Evolutionary conservation across 2,329 filamentous ascomycete species (phyloP).

Genomic region (Penicillium sp.): DNA sequence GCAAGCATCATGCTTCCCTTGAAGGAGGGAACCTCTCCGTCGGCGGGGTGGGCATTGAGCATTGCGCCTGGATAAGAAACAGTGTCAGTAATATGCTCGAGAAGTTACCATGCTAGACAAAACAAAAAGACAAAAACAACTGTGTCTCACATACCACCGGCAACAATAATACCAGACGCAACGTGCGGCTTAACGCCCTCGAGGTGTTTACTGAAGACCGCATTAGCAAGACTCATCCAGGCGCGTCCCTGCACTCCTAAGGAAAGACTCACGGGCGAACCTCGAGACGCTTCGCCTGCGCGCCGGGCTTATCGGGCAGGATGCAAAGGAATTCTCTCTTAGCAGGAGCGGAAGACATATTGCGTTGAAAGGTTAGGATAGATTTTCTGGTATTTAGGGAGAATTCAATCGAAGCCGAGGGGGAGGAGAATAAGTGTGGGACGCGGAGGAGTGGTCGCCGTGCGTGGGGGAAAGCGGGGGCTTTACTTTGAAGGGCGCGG

Average conservation of each 20-base stretch:
- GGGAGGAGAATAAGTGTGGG: conserved; percentile 2
- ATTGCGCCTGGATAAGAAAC: conserved; percentile 55
- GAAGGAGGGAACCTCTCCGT: conserved; percentile 63
- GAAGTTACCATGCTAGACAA: not conserved
- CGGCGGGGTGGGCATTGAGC: conserved; percentile 63
- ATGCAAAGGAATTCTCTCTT: conserved; percentile 68
- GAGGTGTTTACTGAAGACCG: conserved; percentile 52
- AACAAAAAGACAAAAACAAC: not conserved
- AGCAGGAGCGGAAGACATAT: conserved; percentile 27
- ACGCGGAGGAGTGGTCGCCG: conserved; percentile 15
- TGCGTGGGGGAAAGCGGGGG: conserved; percentile 24
- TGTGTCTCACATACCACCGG: conserved; percentile 56
- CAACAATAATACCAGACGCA: conserved; percentile 58
- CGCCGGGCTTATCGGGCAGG: conserved; percentile 64
- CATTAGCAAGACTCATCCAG: not conserved
- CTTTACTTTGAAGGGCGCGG: not conserved
- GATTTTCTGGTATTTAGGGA: not conserved
- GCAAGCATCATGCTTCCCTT: conserved; percentile 70
- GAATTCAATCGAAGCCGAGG: conserved; percentile 3
- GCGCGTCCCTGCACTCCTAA: no score
- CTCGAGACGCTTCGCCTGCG: conserved; percentile 60
- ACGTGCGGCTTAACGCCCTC: conserved; percentile 52
- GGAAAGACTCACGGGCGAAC: conserved; percentile 30
- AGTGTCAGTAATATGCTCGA: not conserved
- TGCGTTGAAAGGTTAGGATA: conserved; percentile 10